Evolutionary conservation across 73 alveolate species (phyloP).

Genomic region (Breviolum minutum): DNA sequence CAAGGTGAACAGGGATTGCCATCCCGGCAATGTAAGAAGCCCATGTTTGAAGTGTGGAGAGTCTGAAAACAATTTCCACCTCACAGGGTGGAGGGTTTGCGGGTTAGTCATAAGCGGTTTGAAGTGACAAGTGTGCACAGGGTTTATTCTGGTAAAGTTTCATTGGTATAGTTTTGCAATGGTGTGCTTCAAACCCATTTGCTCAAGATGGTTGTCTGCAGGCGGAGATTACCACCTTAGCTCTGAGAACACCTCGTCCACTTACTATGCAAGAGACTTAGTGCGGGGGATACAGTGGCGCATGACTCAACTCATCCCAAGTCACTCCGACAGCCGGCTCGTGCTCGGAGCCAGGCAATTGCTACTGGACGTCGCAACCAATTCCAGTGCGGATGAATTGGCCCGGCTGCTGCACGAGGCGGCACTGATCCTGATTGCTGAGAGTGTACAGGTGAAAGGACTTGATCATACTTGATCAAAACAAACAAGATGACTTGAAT

Average conservation of each 20-base stretch:
- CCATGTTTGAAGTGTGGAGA: background rate
- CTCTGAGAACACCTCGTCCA: slow-evolving; percentile 15
- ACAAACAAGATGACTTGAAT: background rate
- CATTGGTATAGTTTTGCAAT: too few species aligned
- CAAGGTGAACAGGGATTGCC: too few species aligned
- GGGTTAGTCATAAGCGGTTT: too few species aligned
- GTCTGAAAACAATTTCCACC: background rate
- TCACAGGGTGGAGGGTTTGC: too few species aligned
- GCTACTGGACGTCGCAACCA: slow-evolving; percentile 1
- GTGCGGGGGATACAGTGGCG: background rate
- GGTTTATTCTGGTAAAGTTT: background rate
- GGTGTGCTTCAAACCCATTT: background rate
- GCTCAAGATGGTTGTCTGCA: background rate
- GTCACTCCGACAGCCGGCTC: background rate
- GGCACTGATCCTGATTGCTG: too few species aligned
- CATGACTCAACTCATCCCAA: background rate
- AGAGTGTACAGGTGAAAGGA: too few species aligned
- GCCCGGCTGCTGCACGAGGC: slow-evolving; percentile 57
- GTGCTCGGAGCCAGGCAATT: background rate
- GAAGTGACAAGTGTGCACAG: background rate
- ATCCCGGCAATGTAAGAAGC: too few species aligned
- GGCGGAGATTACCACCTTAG: slow-evolving; percentile 65
- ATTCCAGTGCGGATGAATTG: slow-evolving; percentile 23
- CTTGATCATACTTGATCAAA: background rate
- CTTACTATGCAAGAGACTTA: background rate